Conservation (phyloP, 129 eudicot genomes). For the Dittrichia graveolens region DNA sequence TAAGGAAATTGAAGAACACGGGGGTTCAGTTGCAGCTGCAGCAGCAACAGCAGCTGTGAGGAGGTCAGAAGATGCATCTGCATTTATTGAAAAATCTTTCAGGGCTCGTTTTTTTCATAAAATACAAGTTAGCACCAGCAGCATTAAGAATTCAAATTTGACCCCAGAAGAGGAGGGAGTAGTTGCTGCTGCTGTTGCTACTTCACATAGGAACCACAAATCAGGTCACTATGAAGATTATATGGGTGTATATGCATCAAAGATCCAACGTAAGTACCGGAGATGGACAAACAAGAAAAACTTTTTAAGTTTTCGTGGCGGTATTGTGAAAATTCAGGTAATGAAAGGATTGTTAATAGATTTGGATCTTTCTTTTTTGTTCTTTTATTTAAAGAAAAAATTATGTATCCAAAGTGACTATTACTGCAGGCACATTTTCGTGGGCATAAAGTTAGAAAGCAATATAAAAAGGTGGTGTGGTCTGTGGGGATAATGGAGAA, state of each 20-base stretch:
- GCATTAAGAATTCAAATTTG: conserved; percentile 7
- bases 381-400: neutral
- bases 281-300: conserved; percentile 42
- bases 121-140: conserved; percentile 21
- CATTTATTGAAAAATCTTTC: conserved; percentile 32
- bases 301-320: conserved; percentile 27
- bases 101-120: conserved; percentile 35
- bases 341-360: neutral
- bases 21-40: conserved; percentile 26
- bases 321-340: conserved; percentile 45
- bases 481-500: conserved; percentile 39
- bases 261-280: conserved; percentile 35
- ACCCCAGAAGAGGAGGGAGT: conserved; percentile 1
- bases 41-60: conserved; percentile 31
- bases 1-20: conserved; percentile 13
- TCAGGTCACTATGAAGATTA: conserved; percentile 30
- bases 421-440: conserved; percentile 38
- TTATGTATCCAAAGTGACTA: no score
- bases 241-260: conserved; percentile 10
- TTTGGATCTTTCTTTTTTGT: neutral
- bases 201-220: conserved; percentile 27
- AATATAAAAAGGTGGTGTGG: conserved; percentile 40
- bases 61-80: conserved; percentile 41
- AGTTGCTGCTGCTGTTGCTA: conserved; percentile 25
- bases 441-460: conserved; percentile 41